Evolutionary conservation across 441 rosid genomes (phyloP).

Genomic region (Pelargonium exstipulatum): DNA sequence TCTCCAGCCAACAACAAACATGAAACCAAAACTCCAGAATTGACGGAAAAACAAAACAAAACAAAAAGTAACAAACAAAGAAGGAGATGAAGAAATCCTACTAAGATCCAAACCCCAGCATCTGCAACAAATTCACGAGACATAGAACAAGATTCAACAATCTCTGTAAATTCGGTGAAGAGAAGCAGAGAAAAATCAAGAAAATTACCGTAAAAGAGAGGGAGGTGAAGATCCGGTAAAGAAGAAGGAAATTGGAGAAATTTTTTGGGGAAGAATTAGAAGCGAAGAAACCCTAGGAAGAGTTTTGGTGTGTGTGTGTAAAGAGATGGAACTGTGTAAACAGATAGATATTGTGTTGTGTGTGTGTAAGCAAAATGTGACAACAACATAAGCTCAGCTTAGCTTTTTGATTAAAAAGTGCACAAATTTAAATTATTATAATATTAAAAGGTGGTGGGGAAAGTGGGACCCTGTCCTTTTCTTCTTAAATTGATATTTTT

Average conservation of each 20-base stretch:
- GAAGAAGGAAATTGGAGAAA: not conserved
- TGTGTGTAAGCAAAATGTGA: slow-evolving; percentile 10
- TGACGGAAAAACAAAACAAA: not conserved
- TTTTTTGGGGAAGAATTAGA: not conserved
- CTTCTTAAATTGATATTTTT: slow-evolving; percentile 5
- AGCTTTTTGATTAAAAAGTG: not conserved
- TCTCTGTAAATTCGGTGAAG: not conserved
- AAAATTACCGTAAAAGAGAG: slow-evolving; percentile 10
- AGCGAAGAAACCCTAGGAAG: slow-evolving; percentile 9
- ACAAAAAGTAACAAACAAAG: too few species aligned
- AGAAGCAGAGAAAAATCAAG: not conserved
- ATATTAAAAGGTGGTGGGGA: slow-evolving; percentile 19
- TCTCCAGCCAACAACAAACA: not conserved
- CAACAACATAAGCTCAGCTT: not conserved
- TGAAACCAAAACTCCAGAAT: too few species aligned
- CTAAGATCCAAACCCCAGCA: slow-evolving; percentile 4
- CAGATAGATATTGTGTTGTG: slow-evolving; percentile 18
- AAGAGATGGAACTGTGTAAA: slow-evolving; percentile 31
- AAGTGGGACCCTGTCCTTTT: slow-evolving; percentile 40
- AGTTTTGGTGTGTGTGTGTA: not conserved
- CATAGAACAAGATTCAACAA: not conserved
- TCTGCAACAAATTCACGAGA: not conserved
- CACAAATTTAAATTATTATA: not conserved
- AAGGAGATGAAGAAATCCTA: not conserved
- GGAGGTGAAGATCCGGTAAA: slow-evolving; percentile 2